Conservation (phyloP, 306 rosid genomes). For the Fragaria nilgerrensis region DNA sequence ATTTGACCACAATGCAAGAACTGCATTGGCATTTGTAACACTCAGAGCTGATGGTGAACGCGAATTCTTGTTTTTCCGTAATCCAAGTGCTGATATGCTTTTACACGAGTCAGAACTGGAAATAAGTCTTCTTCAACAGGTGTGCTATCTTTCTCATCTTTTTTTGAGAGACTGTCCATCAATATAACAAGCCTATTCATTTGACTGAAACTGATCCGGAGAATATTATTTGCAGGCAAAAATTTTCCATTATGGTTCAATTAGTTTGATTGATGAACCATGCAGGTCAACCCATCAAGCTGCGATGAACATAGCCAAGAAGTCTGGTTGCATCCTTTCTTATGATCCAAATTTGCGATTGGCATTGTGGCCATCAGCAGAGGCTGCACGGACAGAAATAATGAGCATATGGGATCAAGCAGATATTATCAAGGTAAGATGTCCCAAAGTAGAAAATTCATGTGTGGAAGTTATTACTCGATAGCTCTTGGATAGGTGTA, state of each 20-base stretch:
- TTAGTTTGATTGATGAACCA: constrained; percentile 92
- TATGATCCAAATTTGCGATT: constrained; percentile 90
- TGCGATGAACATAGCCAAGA: constrained; percentile 71
- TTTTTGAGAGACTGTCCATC: neutral
- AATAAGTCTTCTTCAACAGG: constrained; percentile 58
- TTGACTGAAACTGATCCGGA: constrained; percentile 9
- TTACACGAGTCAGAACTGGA: constrained; percentile 80
- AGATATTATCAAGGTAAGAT: constrained; percentile 74
- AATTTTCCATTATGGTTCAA: constrained; percentile 89
- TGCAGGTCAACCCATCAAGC: constrained; percentile 79
- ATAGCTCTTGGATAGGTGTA: neutral
- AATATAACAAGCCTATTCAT: neutral
- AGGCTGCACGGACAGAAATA: constrained; percentile 67
- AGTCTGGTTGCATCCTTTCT: constrained; percentile 76
- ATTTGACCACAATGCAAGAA: constrained; percentile 76
- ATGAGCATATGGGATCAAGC: constrained; percentile 86
- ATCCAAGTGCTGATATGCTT: constrained; percentile 98
- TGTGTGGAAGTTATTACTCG: neutral
- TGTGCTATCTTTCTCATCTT: constrained; percentile 14
- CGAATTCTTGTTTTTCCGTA: constrained; percentile 80
- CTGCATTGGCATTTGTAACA: constrained; percentile 84
- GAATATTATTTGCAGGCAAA: constrained; percentile 52
- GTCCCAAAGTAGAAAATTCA: neutral
- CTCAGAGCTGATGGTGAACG: constrained; percentile 92
- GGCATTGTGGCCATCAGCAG: constrained; percentile 82